Evolutionary conservation across 139 green algal species (phyloP).

Genomic region (Spirogloea muscicola): DNA sequence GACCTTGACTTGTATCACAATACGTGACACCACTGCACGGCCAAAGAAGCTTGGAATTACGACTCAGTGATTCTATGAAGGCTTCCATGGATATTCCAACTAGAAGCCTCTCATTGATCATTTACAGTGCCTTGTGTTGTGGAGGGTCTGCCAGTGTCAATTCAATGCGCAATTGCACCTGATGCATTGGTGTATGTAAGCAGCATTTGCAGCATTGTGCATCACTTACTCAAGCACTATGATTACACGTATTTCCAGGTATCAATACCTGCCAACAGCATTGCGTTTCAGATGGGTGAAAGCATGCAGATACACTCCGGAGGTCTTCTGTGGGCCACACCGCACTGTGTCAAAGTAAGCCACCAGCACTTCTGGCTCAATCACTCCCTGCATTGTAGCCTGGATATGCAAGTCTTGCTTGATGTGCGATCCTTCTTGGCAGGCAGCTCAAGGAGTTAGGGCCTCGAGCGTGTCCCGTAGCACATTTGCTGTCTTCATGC

Average conservation of each 20-base stretch:
- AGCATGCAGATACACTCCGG: conserved; percentile 45
- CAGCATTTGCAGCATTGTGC: not conserved
- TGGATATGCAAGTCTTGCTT: not conserved
- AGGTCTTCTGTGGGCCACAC: conserved; percentile 45
- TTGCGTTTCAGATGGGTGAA: conserved; percentile 50
- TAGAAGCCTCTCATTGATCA: no score
- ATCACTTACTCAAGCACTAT: not conserved
- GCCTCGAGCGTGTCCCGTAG: conserved; percentile 22
- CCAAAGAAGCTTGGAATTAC: no score
- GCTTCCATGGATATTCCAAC: no score
- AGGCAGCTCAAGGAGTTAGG: not conserved
- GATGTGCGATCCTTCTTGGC: not conserved
- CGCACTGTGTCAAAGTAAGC: conserved; percentile 39
- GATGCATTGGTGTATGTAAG: not conserved
- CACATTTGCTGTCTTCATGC: conserved; percentile 53
- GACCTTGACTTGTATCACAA: not conserved
- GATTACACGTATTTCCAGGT: not conserved
- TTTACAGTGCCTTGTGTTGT: no score
- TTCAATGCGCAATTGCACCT: not conserved
- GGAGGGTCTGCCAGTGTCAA: no score
- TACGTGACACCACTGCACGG: no score
- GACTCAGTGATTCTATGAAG: no score
- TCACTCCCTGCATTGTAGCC: not conserved
- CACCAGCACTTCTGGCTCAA: not conserved
- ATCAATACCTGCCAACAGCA: conserved; percentile 9